Base-by-base conservation (phyloP, 2,329 filamentous ascomycete genomes). In the Ophiosphaerella narmari region DNA sequence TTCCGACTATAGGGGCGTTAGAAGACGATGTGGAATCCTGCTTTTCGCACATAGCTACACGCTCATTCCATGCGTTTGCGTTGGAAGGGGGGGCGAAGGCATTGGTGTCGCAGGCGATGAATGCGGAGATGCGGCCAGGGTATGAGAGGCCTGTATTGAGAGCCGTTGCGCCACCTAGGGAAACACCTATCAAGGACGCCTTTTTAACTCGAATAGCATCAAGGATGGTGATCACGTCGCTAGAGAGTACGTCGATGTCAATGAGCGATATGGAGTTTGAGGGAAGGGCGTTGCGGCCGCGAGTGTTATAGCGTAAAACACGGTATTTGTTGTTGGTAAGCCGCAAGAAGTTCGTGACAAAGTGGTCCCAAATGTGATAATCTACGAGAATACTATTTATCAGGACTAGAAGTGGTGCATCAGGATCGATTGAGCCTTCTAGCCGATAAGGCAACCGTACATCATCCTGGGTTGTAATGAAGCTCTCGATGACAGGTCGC, bases 71-170 rank as follows among this genome's bases (percentile, higher is more conserved):
- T 0, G 89, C 88, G 40, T 85, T 82, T 3, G 86, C 87, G 75
- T 95, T 96, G 32, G 86, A 85, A 0, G 85, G 77, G 51, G 88
- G 90, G 0, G 87, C 86, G 5, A 84, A 80, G 7, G 83, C 81
- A 71, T 91, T 93, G 66, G 90, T 95, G 72, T 94, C 90, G 71
- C 89, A 92, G 3, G 86, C 81, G 18, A 93, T 77, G 68, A 91
- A 89, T 6, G 78, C 78, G 1, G 63, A 68, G 12, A 91, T 74
- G 37, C 83, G 79, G 1, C 75, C 55, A 0, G 89, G 86, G 62
- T 89, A 81, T 35, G 79, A 79, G 43, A 95, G 81, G 0, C 88
- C 87, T 43, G 88, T 86, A 67, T 88, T 86, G 42, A 94, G 81
- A 1, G 86, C 80, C 1, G 90, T 94, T 2, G 87, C 89, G 44